Evolutionary conservation across 768 basidiomycete species (phyloP).

Genomic region (Calvatia gigantea): DNA sequence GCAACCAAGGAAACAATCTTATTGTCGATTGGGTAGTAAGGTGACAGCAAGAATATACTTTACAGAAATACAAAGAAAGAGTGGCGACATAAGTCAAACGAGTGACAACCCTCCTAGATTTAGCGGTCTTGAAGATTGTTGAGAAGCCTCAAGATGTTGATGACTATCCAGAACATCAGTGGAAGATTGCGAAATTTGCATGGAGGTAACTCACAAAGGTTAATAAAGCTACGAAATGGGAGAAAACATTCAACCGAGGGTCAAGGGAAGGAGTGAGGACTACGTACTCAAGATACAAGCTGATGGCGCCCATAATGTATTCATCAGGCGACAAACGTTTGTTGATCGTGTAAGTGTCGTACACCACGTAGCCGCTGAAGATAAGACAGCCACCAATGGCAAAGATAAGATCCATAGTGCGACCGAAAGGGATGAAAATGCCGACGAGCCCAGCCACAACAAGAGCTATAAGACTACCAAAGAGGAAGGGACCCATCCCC

Average conservation of each 20-base stretch:
- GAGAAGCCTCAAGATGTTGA: slow-evolving; percentile 82
- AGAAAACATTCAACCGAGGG: slow-evolving; percentile 15
- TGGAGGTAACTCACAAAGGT: slow-evolving; percentile 63
- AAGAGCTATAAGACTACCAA: slow-evolving; percentile 78
- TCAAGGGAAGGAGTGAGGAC: neutral
- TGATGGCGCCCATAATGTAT: slow-evolving; percentile 86
- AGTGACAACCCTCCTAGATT: slow-evolving; percentile 5
- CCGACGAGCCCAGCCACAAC: slow-evolving; percentile 79
- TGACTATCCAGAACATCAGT: slow-evolving; percentile 44
- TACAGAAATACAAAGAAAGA: slow-evolving; percentile 4
- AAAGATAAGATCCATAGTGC: slow-evolving; percentile 77
- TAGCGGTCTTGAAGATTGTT: slow-evolving; percentile 54
- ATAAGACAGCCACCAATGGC: slow-evolving; percentile 76
- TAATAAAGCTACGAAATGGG: slow-evolving; percentile 63
- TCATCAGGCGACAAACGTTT: slow-evolving; percentile 89
- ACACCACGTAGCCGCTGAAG: slow-evolving; percentile 89
- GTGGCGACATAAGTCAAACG: too few relatives aligned
- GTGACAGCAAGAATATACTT: slow-evolving; percentile 1
- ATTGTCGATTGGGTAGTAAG: neutral
- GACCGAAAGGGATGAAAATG: slow-evolving; percentile 82
- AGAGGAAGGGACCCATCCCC: slow-evolving; percentile 88
- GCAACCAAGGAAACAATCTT: neutral
- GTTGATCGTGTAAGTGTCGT: slow-evolving; percentile 90
- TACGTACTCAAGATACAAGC: slow-evolving; percentile 90
- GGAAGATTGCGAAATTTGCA: neutral